Conservation (phyloP, 257 asterid species). For the Gardenia jasminoides region DNA sequence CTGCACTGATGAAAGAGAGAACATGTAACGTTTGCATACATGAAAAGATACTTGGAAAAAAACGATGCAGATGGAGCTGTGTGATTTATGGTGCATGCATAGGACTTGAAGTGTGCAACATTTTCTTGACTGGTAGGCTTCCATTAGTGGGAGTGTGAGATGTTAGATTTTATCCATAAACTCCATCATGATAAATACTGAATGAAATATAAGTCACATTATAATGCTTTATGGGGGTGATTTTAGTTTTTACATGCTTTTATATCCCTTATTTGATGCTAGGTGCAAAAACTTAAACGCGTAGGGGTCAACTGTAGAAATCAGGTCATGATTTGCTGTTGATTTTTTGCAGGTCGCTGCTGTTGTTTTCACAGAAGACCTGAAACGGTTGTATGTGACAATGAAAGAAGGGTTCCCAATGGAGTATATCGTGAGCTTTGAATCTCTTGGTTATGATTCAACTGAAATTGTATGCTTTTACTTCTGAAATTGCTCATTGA, state of each 20-base stretch:
- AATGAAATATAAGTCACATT: no score
- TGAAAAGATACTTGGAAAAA: neutral
- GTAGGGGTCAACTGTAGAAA: neutral
- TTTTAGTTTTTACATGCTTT: no score
- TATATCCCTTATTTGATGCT: neutral
- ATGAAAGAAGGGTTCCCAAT: constrained; percentile 99
- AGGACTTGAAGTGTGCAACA: neutral
- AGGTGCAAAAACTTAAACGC: neutral
- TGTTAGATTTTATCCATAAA: neutral
- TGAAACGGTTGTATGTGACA: constrained; percentile 82
- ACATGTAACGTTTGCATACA: no score
- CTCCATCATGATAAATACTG: no score
- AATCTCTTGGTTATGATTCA: constrained; percentile 16
- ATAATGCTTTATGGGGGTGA: no score
- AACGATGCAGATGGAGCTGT: neutral
- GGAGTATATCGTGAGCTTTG: constrained; percentile 77
- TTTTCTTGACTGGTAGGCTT: constrained; percentile 4
- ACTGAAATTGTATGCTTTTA: constrained; percentile 16
- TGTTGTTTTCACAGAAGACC: constrained; percentile 93
- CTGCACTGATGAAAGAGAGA: neutral
- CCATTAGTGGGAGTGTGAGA: neutral
- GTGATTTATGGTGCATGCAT: neutral
- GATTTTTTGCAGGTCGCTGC: constrained; percentile 72
- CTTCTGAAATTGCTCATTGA: constrained; percentile 16
- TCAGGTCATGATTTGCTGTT: neutral